Evolutionary conservation across 1,284 basidiomycete genomes (phyloP).

Genomic region (Neonothopanus nambi): DNA sequence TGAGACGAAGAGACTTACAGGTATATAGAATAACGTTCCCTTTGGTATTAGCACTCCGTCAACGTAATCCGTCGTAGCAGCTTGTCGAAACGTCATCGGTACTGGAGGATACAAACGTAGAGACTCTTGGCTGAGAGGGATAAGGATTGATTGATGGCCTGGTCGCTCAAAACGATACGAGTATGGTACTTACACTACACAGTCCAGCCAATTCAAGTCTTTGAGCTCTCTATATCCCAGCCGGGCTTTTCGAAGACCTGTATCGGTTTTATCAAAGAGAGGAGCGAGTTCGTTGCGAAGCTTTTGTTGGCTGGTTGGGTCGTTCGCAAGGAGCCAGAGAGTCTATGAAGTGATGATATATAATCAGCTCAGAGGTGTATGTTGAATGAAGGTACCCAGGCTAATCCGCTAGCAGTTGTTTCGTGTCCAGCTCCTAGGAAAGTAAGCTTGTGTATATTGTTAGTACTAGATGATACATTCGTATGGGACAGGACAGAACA

Average conservation of each 20-base stretch:
- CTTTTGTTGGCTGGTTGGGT: slow-evolving; percentile 37
- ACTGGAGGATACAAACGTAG: slow-evolving; percentile 47
- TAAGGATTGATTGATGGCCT: neutral
- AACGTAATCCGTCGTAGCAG: slow-evolving; percentile 42
- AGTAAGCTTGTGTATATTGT: slow-evolving; percentile 40
- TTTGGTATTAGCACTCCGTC: slow-evolving; percentile 47
- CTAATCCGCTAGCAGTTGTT: slow-evolving; percentile 45
- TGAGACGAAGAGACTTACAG: slow-evolving; percentile 30
- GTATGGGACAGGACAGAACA: neutral
- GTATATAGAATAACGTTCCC: slow-evolving; percentile 47
- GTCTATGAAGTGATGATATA: slow-evolving; percentile 32
- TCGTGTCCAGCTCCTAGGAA: slow-evolving; percentile 55
- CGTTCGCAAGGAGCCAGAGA: slow-evolving; percentile 38
- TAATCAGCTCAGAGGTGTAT: neutral
- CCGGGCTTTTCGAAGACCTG: neutral
- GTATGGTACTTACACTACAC: slow-evolving; percentile 41
- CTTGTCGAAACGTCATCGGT: slow-evolving; percentile 45
- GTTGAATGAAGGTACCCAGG: slow-evolving; percentile 1
- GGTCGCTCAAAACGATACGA: neutral
- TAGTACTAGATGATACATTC: no score
- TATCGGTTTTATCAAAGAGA: slow-evolving; percentile 35
- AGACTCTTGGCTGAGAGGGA: slow-evolving; percentile 31
- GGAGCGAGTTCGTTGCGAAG: slow-evolving; percentile 45
- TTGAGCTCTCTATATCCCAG: slow-evolving; percentile 42
- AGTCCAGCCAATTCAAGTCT: slow-evolving; percentile 46